Percentiles rank a stretch among this genome's conserved stretches.
Conservation (phyloP, 192 early-diverging fungal species). For the Bifiguratus adelaidae region DNA sequence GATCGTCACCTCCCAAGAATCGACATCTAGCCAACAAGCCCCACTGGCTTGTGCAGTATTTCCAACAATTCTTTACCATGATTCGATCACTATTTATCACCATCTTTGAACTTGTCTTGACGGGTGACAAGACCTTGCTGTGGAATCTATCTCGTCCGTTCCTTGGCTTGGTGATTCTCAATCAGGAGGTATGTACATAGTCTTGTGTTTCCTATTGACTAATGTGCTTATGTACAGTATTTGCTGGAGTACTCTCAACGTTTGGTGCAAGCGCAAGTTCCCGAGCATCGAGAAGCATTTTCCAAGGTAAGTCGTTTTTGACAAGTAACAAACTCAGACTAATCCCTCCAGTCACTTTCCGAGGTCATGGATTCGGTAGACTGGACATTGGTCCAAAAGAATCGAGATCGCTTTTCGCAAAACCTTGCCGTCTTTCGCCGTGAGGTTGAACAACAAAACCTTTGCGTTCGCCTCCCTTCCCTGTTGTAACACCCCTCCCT, state of each 20-base stretch:
- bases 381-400: conserved; percentile 29
- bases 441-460: no score
- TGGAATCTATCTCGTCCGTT: conserved; percentile 82
- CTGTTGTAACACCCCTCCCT: no score
- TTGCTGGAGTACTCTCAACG: conserved; percentile 40
- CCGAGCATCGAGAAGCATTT: conserved; percentile 22
- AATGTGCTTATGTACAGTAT: no score
- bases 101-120: conserved; percentile 63
- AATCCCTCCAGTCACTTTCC: conserved; percentile 24
- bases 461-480: no score
- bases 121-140: conserved; percentile 71
- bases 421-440: conserved; percentile 40
- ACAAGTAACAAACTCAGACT: no score
- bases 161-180: conserved; percentile 67
- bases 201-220: no score
- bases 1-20: conserved; percentile 13
- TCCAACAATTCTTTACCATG: conserved; percentile 45
- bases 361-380: conserved; percentile 51
- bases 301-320: no score
- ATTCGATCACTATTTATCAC: conserved; percentile 49
- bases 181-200: conserved; percentile 40
- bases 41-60: conserved; percentile 45
- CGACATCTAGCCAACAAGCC: conserved; percentile 11
- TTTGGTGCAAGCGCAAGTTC: conserved; percentile 43
- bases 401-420: conserved; percentile 60